Percentiles rank a stretch among this genome's conserved stretches.
phyloP scores from a whole-genome alignment of 73 alveolate genomes.

The Urostyla sp. region DNA sequence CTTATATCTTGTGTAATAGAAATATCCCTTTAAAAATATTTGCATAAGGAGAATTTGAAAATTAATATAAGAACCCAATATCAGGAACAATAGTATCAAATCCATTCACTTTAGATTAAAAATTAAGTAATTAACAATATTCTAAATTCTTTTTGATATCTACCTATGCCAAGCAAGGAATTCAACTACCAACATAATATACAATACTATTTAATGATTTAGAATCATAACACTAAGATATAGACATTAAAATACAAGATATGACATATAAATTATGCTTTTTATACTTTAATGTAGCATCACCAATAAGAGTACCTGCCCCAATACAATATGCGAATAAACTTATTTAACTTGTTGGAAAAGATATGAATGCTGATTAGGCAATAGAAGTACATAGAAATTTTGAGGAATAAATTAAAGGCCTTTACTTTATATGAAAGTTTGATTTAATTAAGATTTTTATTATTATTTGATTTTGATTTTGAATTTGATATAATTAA shows the following conservation, averaged over 20 bases:
- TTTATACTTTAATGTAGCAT: slow-evolving; percentile 86
- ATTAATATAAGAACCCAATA: slow-evolving; percentile 60
- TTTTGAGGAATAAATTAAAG: too few relatives aligned
- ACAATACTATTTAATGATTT: slow-evolving; percentile 75
- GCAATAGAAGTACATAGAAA: slow-evolving; percentile 18
- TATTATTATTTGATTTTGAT: too few relatives aligned
- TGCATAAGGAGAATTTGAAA: slow-evolving; percentile 57
- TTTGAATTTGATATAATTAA: too few relatives aligned
- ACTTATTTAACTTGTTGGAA: slow-evolving; percentile 78
- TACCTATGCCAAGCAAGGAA: slow-evolving; percentile 78
- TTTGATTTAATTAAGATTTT: too few relatives aligned
- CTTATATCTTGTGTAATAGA: slow-evolving; percentile 74
- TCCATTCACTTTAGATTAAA: slow-evolving; percentile 62
- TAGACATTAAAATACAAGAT: slow-evolving; percentile 72
- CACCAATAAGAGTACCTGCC: slow-evolving; percentile 91
- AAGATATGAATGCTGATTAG: slow-evolving; percentile 61
- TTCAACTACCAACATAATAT: slow-evolving; percentile 87
- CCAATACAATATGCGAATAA: slow-evolving; percentile 85
- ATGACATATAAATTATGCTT: slow-evolving; percentile 88
- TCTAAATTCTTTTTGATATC: slow-evolving; percentile 87
- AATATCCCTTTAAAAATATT: slow-evolving; percentile 76
- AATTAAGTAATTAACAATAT: too few relatives aligned
- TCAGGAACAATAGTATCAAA: slow-evolving; percentile 89
- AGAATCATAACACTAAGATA: slow-evolving; percentile 61
- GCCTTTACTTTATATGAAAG: too few relatives aligned